These are phyloP conservation scores for Cladobotryum mycophilum DNA, from an alignment of 2,329 filamentous ascomycete genomes.

Conservation along the genomic window DNA sequence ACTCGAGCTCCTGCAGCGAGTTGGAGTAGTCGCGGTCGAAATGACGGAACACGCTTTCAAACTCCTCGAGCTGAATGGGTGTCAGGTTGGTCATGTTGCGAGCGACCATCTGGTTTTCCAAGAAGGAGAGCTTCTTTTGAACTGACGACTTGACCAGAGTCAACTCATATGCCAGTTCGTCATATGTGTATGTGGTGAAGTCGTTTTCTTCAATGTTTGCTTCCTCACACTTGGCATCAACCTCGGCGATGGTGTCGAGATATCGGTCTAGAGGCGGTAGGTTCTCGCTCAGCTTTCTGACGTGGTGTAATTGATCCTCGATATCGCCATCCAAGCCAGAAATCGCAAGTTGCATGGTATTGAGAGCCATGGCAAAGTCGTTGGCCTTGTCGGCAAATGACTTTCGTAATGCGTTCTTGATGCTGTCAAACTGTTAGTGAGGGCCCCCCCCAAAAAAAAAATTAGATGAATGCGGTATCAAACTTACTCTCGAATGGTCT, in stretches of 20 bases:
- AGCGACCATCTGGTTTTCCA: slow-evolving; percentile 98
- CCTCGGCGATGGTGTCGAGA: slow-evolving; percentile 74
- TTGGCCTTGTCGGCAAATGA: slow-evolving; percentile 98
- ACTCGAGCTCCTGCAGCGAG: slow-evolving; percentile 85
- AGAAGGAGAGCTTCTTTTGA: slow-evolving; percentile 90
- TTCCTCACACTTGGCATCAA: slow-evolving; percentile 86
- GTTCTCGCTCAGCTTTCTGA: slow-evolving; percentile 76
- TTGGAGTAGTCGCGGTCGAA: slow-evolving; percentile 94
- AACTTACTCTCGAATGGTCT: slow-evolving; percentile 85
- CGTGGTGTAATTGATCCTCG: slow-evolving; percentile 87
- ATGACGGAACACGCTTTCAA: slow-evolving; percentile 96
- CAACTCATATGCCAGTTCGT: slow-evolving; percentile 91
- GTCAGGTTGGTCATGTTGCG: slow-evolving; percentile 98
- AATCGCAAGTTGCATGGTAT: slow-evolving; percentile 89
- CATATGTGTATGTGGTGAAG: slow-evolving; percentile 98
- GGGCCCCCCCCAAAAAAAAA: too few species aligned
- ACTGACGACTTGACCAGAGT: slow-evolving; percentile 86
- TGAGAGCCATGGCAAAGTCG: slow-evolving; percentile 90
- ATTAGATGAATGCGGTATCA: not conserved
- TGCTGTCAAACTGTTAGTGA: slow-evolving; percentile 45
- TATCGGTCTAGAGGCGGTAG: slow-evolving; percentile 87
- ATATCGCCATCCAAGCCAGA: slow-evolving; percentile 96
- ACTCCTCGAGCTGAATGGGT: slow-evolving; percentile 96
- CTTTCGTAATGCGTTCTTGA: slow-evolving; percentile 89
- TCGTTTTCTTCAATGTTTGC: slow-evolving; percentile 99